phyloP scores from a whole-genome alignment of 2,329 filamentous ascomycete species.

The Neurospora crassa region DNA sequence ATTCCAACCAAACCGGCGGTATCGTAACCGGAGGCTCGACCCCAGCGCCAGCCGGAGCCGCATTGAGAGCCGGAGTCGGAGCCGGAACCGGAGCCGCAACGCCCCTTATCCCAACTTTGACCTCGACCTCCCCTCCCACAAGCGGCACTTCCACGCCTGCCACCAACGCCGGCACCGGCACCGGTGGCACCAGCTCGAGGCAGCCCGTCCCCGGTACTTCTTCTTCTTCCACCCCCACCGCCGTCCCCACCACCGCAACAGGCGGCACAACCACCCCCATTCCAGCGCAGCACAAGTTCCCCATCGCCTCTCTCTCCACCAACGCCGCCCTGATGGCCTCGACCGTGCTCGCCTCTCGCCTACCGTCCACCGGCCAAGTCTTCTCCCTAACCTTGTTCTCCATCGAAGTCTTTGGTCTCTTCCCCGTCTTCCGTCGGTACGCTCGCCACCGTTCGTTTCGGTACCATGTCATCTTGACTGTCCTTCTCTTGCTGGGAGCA shows the following conservation, averaged over 20 bases:
- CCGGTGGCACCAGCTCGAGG: background rate
- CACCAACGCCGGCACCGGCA: background rate
- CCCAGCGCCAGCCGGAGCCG: background rate
- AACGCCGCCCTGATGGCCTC: conserved; percentile 96
- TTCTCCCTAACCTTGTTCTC: conserved; percentile 93
- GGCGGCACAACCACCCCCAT: conserved; percentile 17
- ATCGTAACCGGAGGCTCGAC: background rate
- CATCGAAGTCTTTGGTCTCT: conserved; percentile 94
- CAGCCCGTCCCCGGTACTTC: background rate
- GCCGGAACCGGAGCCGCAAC: background rate
- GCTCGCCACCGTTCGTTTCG: conserved; percentile 72
- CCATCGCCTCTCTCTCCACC: conserved; percentile 66
- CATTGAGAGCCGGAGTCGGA: background rate
- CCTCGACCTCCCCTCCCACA: background rate
- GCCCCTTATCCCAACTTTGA: background rate
- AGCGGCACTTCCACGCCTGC: background rate
- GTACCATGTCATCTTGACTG: conserved; percentile 70
- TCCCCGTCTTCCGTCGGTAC: conserved; percentile 93
- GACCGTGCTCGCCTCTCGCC: conserved; percentile 81
- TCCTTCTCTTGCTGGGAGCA: conserved; percentile 67
- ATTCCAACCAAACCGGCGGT: background rate
- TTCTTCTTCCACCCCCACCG: background rate
- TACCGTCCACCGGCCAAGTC: conserved; percentile 85
- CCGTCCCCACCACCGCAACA: conserved; percentile 12
- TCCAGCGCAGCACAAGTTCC: conserved; percentile 41